Evolutionary conservation across 2,329 filamentous ascomycete genomes (phyloP).

Genomic region (Neoscytalidium dimidiatum): DNA sequence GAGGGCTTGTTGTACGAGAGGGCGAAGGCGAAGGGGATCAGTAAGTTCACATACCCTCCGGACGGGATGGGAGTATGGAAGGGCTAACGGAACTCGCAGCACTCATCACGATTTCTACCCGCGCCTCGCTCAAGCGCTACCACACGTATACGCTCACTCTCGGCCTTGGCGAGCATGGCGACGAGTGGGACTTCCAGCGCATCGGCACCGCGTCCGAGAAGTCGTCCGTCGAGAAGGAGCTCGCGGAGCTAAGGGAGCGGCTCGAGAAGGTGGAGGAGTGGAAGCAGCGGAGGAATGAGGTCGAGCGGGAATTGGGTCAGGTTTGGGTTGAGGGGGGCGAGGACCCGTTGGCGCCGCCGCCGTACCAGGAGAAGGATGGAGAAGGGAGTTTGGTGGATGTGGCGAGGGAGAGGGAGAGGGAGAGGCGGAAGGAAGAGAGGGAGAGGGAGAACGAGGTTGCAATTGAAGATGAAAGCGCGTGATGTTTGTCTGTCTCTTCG

Average conservation of each 20-base stretch:
- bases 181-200: constrained; percentile 88
- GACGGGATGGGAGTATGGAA: background rate
- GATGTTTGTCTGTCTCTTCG: too few species aligned
- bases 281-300: constrained; percentile 76
- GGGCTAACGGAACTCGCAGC: constrained; percentile 49
- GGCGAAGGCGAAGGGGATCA: constrained; percentile 91
- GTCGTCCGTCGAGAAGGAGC: constrained; percentile 86
- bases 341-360: constrained; percentile 37
- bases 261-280: constrained; percentile 80
- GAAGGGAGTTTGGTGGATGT: background rate
- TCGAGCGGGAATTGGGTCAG: constrained; percentile 75
- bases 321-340: constrained; percentile 58
- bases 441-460: constrained; percentile 2
- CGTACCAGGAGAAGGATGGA: constrained; percentile 31
- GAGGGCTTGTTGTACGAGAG: constrained; percentile 92
- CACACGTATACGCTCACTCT: constrained; percentile 89
- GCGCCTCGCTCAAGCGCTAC: constrained; percentile 92
- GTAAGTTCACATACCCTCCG: constrained; percentile 54
- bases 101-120: constrained; percentile 92
- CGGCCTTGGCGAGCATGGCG: constrained; percentile 76
- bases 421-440: background rate
- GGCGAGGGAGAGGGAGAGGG: constrained; percentile 10
- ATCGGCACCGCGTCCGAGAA: constrained; percentile 95
- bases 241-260: constrained; percentile 78
- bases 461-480: constrained; percentile 1